Conservation (phyloP, 768 basidiomycete species). For the Panellus pusillus region DNA sequence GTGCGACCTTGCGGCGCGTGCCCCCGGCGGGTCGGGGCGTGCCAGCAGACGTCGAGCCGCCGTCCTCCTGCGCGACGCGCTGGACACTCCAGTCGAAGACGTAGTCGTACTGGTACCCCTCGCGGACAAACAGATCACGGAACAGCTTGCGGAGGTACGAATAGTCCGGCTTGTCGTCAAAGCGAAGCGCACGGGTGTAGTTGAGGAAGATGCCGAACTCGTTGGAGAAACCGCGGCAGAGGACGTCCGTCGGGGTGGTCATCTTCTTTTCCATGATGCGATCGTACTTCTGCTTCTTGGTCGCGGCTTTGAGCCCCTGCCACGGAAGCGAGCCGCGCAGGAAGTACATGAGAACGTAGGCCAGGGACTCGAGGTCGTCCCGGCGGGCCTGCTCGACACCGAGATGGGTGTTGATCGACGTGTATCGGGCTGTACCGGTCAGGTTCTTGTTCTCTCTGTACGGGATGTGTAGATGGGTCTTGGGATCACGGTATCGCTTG, state of each 20-base stretch:
- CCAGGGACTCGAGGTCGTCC: conserved; percentile 97
- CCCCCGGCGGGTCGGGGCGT: conserved; percentile 61
- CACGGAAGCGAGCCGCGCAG: conserved; percentile 96
- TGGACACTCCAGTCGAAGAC: conserved; percentile 99
- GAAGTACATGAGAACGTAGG: conserved; percentile 99
- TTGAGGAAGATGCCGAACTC: conserved; percentile 99
- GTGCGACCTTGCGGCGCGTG: conserved; percentile 76
- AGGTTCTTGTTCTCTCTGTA: conserved; percentile 99
- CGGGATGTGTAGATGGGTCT: conserved; percentile 99
- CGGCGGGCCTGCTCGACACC: conserved; percentile 98
- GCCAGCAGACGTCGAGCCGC: conserved; percentile 54
- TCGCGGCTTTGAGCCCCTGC: conserved; percentile 99
- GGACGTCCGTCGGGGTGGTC: conserved; percentile 94
- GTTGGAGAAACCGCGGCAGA: conserved; percentile 98
- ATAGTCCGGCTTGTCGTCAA: conserved; percentile 99
- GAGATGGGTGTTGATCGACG: conserved; percentile 98
- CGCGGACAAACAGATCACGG: conserved; percentile 95
- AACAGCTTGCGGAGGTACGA: conserved; percentile 99
- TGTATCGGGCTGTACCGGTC: conserved; percentile 98
- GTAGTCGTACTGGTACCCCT: conserved; percentile 99
- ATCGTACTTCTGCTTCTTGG: conserved; percentile 99
- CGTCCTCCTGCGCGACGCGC: conserved; percentile 68
- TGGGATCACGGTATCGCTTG: conserved; percentile 99
- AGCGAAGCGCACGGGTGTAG: conserved; percentile 97
- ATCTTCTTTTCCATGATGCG: conserved; percentile 99